Percentiles rank a stretch among this genome's conserved stretches.
Conservation (phyloP, 345 rosid genomes). For the Rhodomyrtus tomentosa region DNA sequence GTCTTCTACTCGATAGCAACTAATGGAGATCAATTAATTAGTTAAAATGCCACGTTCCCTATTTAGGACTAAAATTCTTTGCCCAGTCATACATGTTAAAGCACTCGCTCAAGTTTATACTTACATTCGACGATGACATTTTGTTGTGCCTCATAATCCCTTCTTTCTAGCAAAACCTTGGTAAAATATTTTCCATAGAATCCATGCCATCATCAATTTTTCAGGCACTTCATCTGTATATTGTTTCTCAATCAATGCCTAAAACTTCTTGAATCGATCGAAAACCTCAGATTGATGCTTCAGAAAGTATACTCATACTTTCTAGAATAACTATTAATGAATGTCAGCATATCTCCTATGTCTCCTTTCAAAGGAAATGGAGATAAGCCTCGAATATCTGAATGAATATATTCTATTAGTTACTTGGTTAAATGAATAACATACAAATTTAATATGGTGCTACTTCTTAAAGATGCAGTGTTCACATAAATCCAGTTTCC, state of each 20-base stretch:
- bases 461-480: not conserved
- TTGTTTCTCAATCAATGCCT: not conserved
- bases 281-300: not conserved
- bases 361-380: not conserved
- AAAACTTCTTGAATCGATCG: not conserved
- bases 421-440: not conserved
- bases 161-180: not conserved
- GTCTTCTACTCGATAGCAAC: not conserved
- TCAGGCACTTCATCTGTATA: not conserved
- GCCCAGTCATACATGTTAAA: not conserved
- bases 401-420: not conserved
- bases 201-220: not conserved
- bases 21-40: not conserved
- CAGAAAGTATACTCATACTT: not conserved
- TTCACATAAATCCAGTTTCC: not conserved
- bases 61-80: not conserved
- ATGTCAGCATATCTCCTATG: not conserved
- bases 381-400: not conserved
- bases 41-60: not conserved
- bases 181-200: not conserved
- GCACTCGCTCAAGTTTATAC: not conserved
- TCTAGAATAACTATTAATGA: not conserved
- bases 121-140: not conserved
- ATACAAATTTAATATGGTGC: not conserved
- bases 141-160: not conserved